Evolutionary conservation across 495 filamentous ascomycete species (phyloP), one percentile per base, ranked within the genome.

Genomic region (Xylaria grammica): DNA sequence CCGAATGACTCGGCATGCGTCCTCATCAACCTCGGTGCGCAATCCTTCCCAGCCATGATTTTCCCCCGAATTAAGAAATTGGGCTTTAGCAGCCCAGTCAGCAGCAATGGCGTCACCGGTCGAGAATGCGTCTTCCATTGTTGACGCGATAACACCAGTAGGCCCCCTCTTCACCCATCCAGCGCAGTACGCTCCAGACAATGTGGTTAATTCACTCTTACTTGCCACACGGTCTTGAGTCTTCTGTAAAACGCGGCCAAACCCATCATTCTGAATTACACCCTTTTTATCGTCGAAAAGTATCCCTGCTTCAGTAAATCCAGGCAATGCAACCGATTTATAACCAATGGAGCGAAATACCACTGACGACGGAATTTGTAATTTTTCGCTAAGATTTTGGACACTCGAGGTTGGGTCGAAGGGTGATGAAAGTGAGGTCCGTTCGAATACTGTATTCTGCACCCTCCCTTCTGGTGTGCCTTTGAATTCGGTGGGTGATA

Each of bases 101-200:
- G 82, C 74, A 0, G 83, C 84, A 52, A 99, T 89, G 2, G 88
- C 87, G 73, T 97, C 93, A 0, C 87, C 96, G 1, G 93, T 97
- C 19, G 85, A 84, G 70, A 97, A 97, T 0, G 94, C 96, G 75
- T 98, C 96, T 56, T 89, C 87, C 94, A 99, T 96, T 0, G 95
- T 99, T 29, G 88, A 92, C 10, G 95, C 94, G 74, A 99, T 98
- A 3, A 97, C 94, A 6, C 95, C 95, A 5, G 93, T 96, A 0
- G 95, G 96, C 1, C 95, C 95, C 45, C 92, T 84, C 77, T 98
- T 98, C 22, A 97, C 94, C 95, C 95, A 99, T 4, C 95, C 95
- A 22, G 94, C 91, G 67, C 92, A 94, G 75, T 99, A 99, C 19
- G 97, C 70, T 1, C 96, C 96, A 1, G 91, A 90, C n/a, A 73